Evolutionary conservation across 1,139 yeast genomes (phyloP).

Genomic region (Waltiozyma sp.): DNA sequence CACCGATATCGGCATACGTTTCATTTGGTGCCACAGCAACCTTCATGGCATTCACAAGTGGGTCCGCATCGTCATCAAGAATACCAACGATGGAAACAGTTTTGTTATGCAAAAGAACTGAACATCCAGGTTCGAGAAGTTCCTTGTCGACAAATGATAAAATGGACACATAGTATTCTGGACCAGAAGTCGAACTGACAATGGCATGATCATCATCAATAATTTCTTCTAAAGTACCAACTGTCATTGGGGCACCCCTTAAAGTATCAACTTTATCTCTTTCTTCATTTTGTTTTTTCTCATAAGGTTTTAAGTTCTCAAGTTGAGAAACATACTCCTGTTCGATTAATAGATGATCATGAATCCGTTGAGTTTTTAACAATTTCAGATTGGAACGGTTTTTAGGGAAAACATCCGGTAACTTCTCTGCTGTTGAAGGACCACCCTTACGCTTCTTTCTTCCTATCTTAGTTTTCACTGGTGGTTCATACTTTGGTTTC

Average conservation of each 20-base stretch:
- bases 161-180: slow-evolving; percentile 93
- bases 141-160: slow-evolving; percentile 98
- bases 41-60: slow-evolving; percentile 96
- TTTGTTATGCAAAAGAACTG: slow-evolving; percentile 90
- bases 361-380: slow-evolving; percentile 88
- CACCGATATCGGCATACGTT: slow-evolving; percentile 96
- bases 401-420: slow-evolving; percentile 84
- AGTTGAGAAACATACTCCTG: slow-evolving; percentile 95
- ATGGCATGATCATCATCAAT: slow-evolving; percentile 98
- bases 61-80: slow-evolving; percentile 92
- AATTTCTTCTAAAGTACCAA: slow-evolving; percentile 93
- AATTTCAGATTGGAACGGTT: slow-evolving; percentile 89
- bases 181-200: slow-evolving; percentile 91
- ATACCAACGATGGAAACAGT: slow-evolving; percentile 93
- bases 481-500: slow-evolving; percentile 95
- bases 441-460: slow-evolving; percentile 89
- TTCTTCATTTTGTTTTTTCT: slow-evolving; percentile 94
- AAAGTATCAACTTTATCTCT: slow-evolving; percentile 89
- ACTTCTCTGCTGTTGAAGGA: slow-evolving; percentile 69
- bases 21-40: slow-evolving; percentile 96
- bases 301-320: slow-evolving; percentile 91
- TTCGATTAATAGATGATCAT: slow-evolving; percentile 88
- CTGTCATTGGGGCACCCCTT: slow-evolving; percentile 94
- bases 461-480: slow-evolving; percentile 89
- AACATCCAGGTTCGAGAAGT: slow-evolving; percentile 94